Evolutionary conservation across 225 moss, liverwort and hornwort species (phyloP).

Genomic region (Sphagnum contortum): DNA sequence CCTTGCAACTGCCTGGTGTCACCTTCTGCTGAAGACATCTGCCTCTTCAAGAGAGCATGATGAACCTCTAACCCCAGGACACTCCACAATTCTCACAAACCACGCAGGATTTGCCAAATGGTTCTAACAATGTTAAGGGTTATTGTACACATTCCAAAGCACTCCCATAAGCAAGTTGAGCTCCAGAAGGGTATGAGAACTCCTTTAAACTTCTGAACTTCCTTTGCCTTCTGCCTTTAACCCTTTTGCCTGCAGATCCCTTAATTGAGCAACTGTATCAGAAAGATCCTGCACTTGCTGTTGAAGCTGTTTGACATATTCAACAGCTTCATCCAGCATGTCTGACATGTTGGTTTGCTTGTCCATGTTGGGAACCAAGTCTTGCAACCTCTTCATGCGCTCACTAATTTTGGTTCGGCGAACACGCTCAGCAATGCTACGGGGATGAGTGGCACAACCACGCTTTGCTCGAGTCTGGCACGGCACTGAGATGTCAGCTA

Average conservation of each 20-base stretch:
- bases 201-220: too few relatives aligned
- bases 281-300: conserved; percentile 47
- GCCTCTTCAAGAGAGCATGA: too few relatives aligned
- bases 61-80: too few relatives aligned
- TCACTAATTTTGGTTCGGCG: conserved; percentile 53
- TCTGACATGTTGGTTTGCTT: conserved; percentile 59
- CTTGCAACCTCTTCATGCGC: conserved; percentile 66
- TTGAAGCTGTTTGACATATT: conserved; percentile 56
- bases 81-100: too few relatives aligned
- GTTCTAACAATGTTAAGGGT: too few relatives aligned
- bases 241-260: background rate
- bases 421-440: conserved; percentile 58
- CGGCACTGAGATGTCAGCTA: conserved; percentile 27
- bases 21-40: too few relatives aligned
- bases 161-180: too few relatives aligned
- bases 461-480: conserved; percentile 47
- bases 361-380: conserved; percentile 53
- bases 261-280: conserved; percentile 25
- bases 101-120: too few relatives aligned
- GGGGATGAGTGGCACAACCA: conserved; percentile 55
- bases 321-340: conserved; percentile 63
- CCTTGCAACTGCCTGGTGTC: too few relatives aligned
- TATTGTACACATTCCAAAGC: too few relatives aligned
- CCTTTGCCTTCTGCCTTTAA: conserved; percentile 2
- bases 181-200: too few relatives aligned